Percentiles rank a stretch among this genome's conserved stretches.
These are phyloP conservation scores for Coniochaeta ligniaria DNA, from an alignment of 2,329 filamentous ascomycete genomes.

Conservation along the genomic window DNA sequence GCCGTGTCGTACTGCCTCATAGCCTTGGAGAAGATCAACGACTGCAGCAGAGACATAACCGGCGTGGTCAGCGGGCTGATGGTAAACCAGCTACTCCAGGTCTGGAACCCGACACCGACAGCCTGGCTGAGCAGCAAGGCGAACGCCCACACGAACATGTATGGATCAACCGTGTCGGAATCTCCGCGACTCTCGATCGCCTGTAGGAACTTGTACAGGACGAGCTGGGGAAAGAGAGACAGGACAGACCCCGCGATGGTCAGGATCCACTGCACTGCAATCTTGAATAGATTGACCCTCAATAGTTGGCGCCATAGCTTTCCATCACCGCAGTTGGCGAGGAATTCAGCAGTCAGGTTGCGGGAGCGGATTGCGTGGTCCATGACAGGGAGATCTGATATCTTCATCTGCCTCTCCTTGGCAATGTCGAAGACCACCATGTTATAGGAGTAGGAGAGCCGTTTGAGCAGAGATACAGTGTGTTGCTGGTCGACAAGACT, in stretches of 20 bases:
- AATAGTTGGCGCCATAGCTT: conserved; percentile 26
- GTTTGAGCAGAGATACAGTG: conserved; percentile 20
- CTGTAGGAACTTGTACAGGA: conserved; percentile 26
- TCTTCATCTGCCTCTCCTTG: conserved; percentile 19
- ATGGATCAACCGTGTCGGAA: conserved; percentile 12
- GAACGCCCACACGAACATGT: conserved; percentile 23
- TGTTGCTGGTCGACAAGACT: conserved; percentile 26
- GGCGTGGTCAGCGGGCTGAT: conserved; percentile 23
- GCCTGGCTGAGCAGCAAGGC: conserved; percentile 20
- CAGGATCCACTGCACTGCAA: conserved; percentile 23
- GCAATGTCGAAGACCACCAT: conserved; percentile 20
- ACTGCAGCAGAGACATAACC: conserved; percentile 22
- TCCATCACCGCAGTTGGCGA: conserved; percentile 9
- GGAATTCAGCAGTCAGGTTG: conserved; percentile 15
- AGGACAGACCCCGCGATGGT: conserved; percentile 21
- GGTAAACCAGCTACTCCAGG: conserved; percentile 24
- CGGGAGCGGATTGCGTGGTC: conserved; percentile 20
- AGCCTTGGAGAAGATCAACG: conserved; percentile 26
- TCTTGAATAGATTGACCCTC: conserved; percentile 15
- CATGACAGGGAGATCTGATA: conserved; percentile 22
- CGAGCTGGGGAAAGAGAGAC: conserved; percentile 24
- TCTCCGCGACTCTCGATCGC: conserved; percentile 17
- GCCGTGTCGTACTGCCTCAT: conserved; percentile 25
- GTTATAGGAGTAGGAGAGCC: conserved; percentile 24
- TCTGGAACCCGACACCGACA: conserved; percentile 22